Percentiles rank a stretch among this genome's conserved stretches.
phyloP scores from a whole-genome alignment of 768 basidiomycete genomes.

The Leucogyrophana mollusca region DNA sequence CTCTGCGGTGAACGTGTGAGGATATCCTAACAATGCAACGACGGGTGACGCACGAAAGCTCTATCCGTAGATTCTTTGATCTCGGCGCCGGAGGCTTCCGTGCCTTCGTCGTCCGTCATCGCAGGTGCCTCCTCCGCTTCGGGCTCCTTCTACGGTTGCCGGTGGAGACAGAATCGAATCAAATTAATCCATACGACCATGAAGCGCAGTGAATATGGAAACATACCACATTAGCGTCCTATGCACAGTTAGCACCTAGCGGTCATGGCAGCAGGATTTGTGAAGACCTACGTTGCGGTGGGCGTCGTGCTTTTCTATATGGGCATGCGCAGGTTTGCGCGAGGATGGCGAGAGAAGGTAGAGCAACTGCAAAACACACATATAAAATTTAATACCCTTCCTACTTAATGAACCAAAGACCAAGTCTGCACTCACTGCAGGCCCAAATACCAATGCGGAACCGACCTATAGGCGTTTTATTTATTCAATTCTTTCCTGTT shows the following conservation, averaged over 20 bases:
- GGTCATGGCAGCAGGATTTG: no score
- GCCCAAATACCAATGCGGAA: conserved; percentile 30
- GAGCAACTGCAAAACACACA: conserved; percentile 18
- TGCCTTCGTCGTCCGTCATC: conserved; percentile 30
- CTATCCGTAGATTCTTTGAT: conserved; percentile 29
- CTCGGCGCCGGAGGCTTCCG: conserved; percentile 24
- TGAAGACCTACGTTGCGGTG: conserved; percentile 17
- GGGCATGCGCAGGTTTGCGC: conserved; percentile 19
- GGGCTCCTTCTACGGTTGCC: conserved; percentile 13
- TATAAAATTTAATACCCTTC: neutral
- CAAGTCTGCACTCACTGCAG: conserved; percentile 19
- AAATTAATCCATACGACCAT: neutral
- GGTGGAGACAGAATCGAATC: conserved; percentile 4
- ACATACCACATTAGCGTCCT: conserved; percentile 21
- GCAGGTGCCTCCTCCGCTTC: conserved; percentile 6
- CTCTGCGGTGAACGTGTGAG: conserved; percentile 17
- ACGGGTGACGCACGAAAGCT: conserved; percentile 18
- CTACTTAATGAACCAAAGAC: neutral
- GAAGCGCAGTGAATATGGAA: neutral
- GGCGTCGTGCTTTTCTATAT: conserved; percentile 16
- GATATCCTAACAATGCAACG: conserved; percentile 4
- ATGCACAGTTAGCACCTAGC: no score
- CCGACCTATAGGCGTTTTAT: conserved; percentile 19
- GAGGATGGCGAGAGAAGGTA: conserved; percentile 31
- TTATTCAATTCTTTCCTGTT: conserved; percentile 1